phyloP scores from a whole-genome alignment of 805 yeast genomes.

The Wickerhamomyces queroliae region DNA sequence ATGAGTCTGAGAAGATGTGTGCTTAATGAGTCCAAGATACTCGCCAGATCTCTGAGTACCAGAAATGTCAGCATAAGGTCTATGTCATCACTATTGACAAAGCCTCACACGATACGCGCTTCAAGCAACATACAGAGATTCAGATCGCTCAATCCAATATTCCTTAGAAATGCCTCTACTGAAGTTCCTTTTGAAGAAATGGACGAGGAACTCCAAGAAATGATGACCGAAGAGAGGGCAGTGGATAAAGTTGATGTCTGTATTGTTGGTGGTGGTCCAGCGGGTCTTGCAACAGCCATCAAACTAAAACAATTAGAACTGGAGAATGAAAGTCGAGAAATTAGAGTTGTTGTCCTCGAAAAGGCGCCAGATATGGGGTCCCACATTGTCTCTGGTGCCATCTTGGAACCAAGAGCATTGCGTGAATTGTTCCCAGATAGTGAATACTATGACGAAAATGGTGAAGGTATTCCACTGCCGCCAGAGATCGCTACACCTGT shows the following conservation, averaged over 20 bases:
- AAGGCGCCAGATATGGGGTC: slow-evolving; percentile 92
- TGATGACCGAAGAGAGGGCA: slow-evolving; percentile 62
- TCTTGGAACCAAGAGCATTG: slow-evolving; percentile 84
- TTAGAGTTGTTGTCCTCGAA: slow-evolving; percentile 85
- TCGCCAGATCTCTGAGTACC: not conserved
- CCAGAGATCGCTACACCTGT: slow-evolving; percentile 71
- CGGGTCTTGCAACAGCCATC: slow-evolving; percentile 94
- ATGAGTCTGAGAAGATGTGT: not conserved
- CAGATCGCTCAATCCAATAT: not conserved
- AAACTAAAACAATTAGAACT: slow-evolving; percentile 78
- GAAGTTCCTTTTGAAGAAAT: slow-evolving; percentile 24
- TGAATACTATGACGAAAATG: slow-evolving; percentile 43
- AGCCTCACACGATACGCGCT: too few species aligned
- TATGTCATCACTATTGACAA: not conserved
- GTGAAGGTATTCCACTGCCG: slow-evolving; percentile 70
- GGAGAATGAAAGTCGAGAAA: slow-evolving; percentile 53
- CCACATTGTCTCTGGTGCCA: slow-evolving; percentile 91
- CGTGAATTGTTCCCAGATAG: slow-evolving; percentile 76
- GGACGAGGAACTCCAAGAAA: slow-evolving; percentile 38
- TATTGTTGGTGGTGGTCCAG: slow-evolving; percentile 97
- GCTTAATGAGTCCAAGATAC: not conserved
- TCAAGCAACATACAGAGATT: too few species aligned
- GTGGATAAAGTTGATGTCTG: slow-evolving; percentile 88
- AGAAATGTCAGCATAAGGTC: not conserved
- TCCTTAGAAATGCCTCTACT: slow-evolving; percentile 7